phyloP scores from a whole-genome alignment of 1,284 basidiomycete genomes.

The Psilocybe mexicana region DNA sequence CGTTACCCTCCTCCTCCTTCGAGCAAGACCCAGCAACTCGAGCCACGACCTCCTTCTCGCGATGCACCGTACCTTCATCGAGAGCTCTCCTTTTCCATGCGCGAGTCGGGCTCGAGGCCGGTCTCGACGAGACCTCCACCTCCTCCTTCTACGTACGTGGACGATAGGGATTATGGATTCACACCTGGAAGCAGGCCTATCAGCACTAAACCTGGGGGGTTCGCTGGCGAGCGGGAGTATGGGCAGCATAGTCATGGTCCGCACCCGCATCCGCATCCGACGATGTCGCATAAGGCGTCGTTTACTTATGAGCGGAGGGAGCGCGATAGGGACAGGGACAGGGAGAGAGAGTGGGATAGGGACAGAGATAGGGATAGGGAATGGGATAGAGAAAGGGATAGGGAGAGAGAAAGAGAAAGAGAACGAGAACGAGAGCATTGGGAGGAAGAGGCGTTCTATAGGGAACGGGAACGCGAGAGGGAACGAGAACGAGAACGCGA shows the following conservation, averaged over 20 bases:
- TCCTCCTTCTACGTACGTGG: slow-evolving; percentile 5
- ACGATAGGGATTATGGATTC: slow-evolving; percentile 19
- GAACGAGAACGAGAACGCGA: slow-evolving; percentile 10
- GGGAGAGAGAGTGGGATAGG: slow-evolving; percentile 12
- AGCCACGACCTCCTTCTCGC: slow-evolving; percentile 3
- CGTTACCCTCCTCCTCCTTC: slow-evolving; percentile 15
- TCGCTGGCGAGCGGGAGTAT: slow-evolving; percentile 15
- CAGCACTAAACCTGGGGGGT: slow-evolving; percentile 10
- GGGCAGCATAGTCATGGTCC: too few species aligned
- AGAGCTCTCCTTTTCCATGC: slow-evolving; percentile 9
- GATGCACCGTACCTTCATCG: slow-evolving; percentile 12
- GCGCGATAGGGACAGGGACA: slow-evolving; percentile 16
- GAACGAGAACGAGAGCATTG: slow-evolving; percentile 12
- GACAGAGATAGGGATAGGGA: slow-evolving; percentile 7
- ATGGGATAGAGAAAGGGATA: slow-evolving; percentile 8
- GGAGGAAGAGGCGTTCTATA: not conserved
- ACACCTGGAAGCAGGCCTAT: slow-evolving; percentile 6
- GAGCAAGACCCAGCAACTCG: not conserved
- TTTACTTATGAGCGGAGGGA: slow-evolving; percentile 20
- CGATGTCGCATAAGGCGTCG: slow-evolving; percentile 16
- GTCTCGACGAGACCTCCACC: slow-evolving; percentile 7
- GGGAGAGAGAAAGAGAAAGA: slow-evolving; percentile 1
- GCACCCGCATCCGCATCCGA: slow-evolving; percentile 4
- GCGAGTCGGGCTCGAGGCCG: slow-evolving; percentile 9
- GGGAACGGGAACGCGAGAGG: not conserved